Evolutionary conservation across 2,329 filamentous ascomycete genomes (phyloP).

Genomic region (Cladophialophora bantiana): DNA sequence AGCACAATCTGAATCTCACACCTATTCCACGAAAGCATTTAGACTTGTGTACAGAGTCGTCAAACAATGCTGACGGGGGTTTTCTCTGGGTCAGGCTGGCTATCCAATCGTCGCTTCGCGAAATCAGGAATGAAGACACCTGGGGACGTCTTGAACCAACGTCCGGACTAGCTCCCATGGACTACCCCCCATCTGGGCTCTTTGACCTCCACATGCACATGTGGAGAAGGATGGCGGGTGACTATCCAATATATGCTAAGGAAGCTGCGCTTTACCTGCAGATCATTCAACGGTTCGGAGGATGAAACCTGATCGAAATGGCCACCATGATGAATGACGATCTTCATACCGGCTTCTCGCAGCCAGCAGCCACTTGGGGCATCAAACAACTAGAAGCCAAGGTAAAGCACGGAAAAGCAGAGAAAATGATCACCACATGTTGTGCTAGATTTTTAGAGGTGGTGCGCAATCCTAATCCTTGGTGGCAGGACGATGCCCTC

Average conservation of each 20-base stretch:
- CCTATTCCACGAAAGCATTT: neutral
- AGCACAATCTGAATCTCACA: neutral
- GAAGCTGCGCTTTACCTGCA: constrained; percentile 9
- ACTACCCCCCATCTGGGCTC: constrained; percentile 1
- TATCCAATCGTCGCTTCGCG: constrained; percentile 8
- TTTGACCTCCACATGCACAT: constrained; percentile 14
- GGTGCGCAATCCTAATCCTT: too few species aligned
- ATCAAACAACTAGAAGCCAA: neutral
- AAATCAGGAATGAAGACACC: constrained; percentile 10
- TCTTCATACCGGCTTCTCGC: neutral
- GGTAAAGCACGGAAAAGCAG: neutral
- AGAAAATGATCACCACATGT: neutral
- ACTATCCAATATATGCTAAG: constrained; percentile 12
- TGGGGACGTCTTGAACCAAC: constrained; percentile 7
- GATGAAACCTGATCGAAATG: neutral
- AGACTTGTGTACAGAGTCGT: constrained; percentile 1
- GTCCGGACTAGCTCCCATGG: too few species aligned
- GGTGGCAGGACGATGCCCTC: too few species aligned
- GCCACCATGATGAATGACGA: constrained; percentile 7
- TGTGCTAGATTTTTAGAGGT: neutral
- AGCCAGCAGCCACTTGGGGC: neutral
- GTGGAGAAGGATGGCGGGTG: constrained; percentile 15
- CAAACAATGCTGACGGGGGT: constrained; percentile 6
- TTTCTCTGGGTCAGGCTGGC: constrained; percentile 19
- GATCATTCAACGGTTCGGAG: neutral